Evolutionary conservation across 2,329 filamentous ascomycete species (phyloP), one percentile per base, ranked within the genome.

Genomic region (Sphaceloma murrayae): DNA sequence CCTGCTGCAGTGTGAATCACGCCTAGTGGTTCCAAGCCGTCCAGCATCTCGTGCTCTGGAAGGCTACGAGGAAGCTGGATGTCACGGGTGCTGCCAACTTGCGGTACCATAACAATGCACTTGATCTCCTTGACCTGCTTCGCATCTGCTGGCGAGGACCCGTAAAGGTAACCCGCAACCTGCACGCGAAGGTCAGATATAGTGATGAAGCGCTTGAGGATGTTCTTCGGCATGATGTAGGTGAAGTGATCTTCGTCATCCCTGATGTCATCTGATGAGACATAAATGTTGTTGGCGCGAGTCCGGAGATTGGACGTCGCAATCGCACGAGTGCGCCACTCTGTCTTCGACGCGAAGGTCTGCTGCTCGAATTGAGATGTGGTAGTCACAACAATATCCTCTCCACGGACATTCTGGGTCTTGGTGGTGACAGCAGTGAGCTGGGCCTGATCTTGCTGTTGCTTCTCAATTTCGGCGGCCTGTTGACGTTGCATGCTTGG

Each of bases 171-270:
- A 1, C 88, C 91, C 11, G 89, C 88, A 39, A 98, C 88, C 65
- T 98, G 91, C 10, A 96, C 88, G 36, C 93, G 84, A 46, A 98
- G 76, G 68, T 98, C 91, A 34, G 91, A 83, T 58, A 98, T 93
- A 17, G 85, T 91, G 67, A 98, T 96, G 72, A 98, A 98, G 52
- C 86, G 85, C 74, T 94, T 95, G 56, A 98, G 75, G 38, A 98
- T 82, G 62, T 98, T 98, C 76, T 96, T 98, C 1, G 91, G 91
- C 85, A 98, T 95, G 57, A 98, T 85, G 58, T 96, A 98, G 1
- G 89, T 98, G 59, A 85, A 82, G 56, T 80, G 75, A 29, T 88
- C 85, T 48, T 94, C 87, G 48, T 94, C 87, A 51, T 91, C 77
- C 44, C 87, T 84, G 52, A 89, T 84, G 60, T 96, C 91, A 44